phyloP scores from a whole-genome alignment of 1,284 basidiomycete species.

The Cutaneotrichosporon mucoides region DNA sequence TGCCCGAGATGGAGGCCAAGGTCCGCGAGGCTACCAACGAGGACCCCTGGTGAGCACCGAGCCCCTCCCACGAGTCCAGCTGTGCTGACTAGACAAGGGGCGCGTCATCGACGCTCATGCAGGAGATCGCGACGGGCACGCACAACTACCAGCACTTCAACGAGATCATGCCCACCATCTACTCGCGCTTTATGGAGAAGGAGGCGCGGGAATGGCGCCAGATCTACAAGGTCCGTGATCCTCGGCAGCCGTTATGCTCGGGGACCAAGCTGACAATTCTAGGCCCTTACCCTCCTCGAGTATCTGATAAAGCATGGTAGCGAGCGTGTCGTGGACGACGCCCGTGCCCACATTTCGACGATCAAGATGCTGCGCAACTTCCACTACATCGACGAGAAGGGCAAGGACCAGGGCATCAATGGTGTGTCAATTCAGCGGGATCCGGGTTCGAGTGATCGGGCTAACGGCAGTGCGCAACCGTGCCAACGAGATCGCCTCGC shows the following conservation, averaged over 20 bases:
- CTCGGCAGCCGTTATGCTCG: too few species aligned
- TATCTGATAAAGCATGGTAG: constrained; percentile 98
- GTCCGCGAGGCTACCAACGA: constrained; percentile 97
- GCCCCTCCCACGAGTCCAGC: constrained; percentile 4
- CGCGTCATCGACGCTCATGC: constrained; percentile 96
- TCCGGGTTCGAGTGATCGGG: too few species aligned
- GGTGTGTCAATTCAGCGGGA: constrained; percentile 54
- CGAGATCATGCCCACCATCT: constrained; percentile 98
- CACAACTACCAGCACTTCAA: constrained; percentile 79
- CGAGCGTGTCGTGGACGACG: constrained; percentile 96
- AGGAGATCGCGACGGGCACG: constrained; percentile 72
- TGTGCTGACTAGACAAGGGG: constrained; percentile 61
- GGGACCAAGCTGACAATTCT: neutral
- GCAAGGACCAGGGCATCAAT: constrained; percentile 98
- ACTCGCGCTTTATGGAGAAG: constrained; percentile 93
- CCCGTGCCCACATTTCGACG: constrained; percentile 87
- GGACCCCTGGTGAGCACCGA: constrained; percentile 75
- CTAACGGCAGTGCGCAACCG: constrained; percentile 49
- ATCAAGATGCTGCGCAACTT: constrained; percentile 98
- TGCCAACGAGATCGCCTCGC: constrained; percentile 81
- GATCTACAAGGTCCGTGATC: constrained; percentile 80
- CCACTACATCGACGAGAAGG: constrained; percentile 98
- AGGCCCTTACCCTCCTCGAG: constrained; percentile 90
- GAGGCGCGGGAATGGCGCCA: constrained; percentile 98
- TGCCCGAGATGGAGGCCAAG: constrained; percentile 87